Evolutionary conservation across 164 flowering plant genomes (phyloP).

Genomic region (Macadamia tetraphylla): DNA sequence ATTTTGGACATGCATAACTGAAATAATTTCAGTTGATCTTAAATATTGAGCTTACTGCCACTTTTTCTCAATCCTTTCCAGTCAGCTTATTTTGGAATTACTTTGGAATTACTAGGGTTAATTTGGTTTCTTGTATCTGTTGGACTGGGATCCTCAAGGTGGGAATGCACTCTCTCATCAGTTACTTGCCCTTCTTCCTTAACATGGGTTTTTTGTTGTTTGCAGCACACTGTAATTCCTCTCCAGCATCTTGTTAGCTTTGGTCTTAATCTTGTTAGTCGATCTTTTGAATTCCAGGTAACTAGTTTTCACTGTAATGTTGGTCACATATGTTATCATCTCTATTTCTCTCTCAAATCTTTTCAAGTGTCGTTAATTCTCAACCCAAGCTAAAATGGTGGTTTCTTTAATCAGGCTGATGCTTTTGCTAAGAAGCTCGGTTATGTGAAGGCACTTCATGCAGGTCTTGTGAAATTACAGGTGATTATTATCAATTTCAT

Average conservation of each 20-base stretch:
- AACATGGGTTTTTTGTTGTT: neutral
- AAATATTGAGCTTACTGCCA: too few species aligned
- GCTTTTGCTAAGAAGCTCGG: slow-evolving; percentile 96
- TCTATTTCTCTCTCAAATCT: neutral
- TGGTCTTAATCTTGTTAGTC: slow-evolving; percentile 86
- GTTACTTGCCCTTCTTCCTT: neutral
- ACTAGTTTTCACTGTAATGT: neutral
- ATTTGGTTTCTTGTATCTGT: neutral
- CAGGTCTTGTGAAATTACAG: slow-evolving; percentile 93
- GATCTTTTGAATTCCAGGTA: slow-evolving; percentile 98
- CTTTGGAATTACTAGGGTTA: too few species aligned
- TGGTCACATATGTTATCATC: neutral
- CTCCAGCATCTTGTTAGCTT: slow-evolving; percentile 87
- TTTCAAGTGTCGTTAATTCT: neutral
- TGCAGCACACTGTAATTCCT: slow-evolving; percentile 92
- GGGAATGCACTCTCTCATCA: neutral
- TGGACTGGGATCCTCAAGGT: neutral
- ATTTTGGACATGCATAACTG: too few species aligned
- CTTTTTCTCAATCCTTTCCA: too few species aligned
- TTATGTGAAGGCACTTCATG: slow-evolving; percentile 52
- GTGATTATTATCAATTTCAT: slow-evolving; percentile 21
- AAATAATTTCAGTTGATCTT: too few species aligned
- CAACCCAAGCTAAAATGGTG: neutral
- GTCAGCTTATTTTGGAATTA: too few species aligned
- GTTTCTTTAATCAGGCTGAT: slow-evolving; percentile 58